Conservation (phyloP, 2,329 filamentous ascomycete genomes). For the Kalmusia sp. region DNA sequence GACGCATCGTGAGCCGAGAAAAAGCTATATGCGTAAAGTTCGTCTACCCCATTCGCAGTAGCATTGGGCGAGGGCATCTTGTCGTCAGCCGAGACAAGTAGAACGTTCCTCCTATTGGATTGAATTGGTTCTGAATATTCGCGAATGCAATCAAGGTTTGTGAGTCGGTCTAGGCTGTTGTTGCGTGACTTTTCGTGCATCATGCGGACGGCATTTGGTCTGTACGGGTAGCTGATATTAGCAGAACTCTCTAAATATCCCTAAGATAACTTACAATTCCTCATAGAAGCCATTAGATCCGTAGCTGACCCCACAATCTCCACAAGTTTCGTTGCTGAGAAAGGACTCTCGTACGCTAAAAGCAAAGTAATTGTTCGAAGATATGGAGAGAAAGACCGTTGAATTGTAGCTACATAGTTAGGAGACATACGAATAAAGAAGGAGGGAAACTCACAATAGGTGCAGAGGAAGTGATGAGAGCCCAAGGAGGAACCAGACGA, state of each 20-base stretch:
- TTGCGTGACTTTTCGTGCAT: conserved; percentile 6
- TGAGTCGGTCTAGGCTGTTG: conserved; percentile 11
- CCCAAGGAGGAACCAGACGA: conserved; percentile 11
- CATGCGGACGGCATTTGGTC: not conserved
- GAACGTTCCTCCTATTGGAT: conserved; percentile 12
- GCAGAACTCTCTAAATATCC: too few relatives aligned
- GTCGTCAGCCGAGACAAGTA: conserved; percentile 13
- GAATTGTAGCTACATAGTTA: conserved; percentile 29
- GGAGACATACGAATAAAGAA: not conserved
- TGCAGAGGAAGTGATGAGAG: conserved; percentile 16
- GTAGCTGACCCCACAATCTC: not conserved
- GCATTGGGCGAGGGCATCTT: conserved; percentile 7
- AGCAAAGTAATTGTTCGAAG: conserved; percentile 16
- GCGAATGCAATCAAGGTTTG: conserved; percentile 21
- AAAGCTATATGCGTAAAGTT: not conserved
- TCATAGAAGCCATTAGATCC: too few relatives aligned
- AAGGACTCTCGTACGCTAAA: conserved; percentile 21
- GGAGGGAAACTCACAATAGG: conserved; percentile 10
- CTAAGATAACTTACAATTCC: too few relatives aligned
- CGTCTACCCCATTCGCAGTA: not conserved
- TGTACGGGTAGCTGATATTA: not conserved
- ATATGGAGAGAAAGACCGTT: conserved; percentile 23
- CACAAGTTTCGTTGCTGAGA: conserved; percentile 11
- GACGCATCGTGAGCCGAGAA: not conserved
- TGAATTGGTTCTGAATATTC: conserved; percentile 19